Conservation (phyloP, 208 protist species). For the Acanthamoeba triangularis region DNA sequence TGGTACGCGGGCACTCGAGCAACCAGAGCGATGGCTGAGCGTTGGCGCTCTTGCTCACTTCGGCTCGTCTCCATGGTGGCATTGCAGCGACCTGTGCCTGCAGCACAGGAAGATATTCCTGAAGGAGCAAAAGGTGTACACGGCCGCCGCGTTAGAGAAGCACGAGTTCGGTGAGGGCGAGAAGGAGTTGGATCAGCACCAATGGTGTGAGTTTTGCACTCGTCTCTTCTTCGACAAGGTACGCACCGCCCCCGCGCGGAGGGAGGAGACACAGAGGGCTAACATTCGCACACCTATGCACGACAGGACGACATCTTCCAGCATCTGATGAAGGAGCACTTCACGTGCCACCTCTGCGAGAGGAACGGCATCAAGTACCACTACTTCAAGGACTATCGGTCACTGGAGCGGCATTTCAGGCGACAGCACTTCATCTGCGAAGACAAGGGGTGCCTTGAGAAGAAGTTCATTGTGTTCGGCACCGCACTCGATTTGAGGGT, state of each 20-base stretch:
- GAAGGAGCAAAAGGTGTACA: constrained; percentile 58
- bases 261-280: too few relatives aligned
- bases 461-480: constrained; percentile 72
- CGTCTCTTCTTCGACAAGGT: constrained; percentile 60
- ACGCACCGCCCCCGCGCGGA: not conserved
- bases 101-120: constrained; percentile 47
- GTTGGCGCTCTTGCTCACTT: not conserved
- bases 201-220: constrained; percentile 31
- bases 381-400: constrained; percentile 65
- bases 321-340: constrained; percentile 55
- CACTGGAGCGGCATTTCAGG: constrained; percentile 40
- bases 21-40: not conserved
- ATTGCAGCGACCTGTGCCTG: constrained; percentile 26
- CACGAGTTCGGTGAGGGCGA: constrained; percentile 43
- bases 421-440: constrained; percentile 61
- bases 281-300: not conserved
- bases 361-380: constrained; percentile 58
- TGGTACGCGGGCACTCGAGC: not conserved
- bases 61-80: not conserved
- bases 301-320: constrained; percentile 47
- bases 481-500: constrained; percentile 49
- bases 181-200: constrained; percentile 25
- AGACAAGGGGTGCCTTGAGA: constrained; percentile 19
- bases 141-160: not conserved
- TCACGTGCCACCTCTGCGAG: constrained; percentile 61